Base-by-base conservation (phyloP, 345 rosid genomes). In the Pelargonium nanum region DNA sequence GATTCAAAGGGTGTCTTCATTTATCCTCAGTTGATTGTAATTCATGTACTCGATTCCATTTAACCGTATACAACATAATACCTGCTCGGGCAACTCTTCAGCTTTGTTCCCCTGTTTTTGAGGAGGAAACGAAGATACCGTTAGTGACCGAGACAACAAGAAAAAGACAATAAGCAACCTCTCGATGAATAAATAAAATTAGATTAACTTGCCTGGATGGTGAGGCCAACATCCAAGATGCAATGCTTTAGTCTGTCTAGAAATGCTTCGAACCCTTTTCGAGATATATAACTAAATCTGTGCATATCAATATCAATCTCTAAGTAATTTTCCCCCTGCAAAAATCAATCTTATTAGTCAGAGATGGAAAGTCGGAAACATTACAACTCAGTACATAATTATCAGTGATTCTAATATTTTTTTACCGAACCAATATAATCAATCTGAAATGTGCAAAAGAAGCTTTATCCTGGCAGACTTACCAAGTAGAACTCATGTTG, bases 281-380 rank as follows among this genome's bases (percentile, higher is more conserved):
- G 75, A 34, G 98, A 83, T 51, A 93, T 83, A 74, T 84, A 93
- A 78, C 96, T 76, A 70, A 89, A 93, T 75, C 97, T 85, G 67
- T 93, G 99, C 89, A 93, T 87, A 77, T 93, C 99, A 26, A 93
- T 76, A 74, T 93, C 97, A 0, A 93, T 81, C 81, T 89, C 97
- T 0, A 93, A 76, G 84, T 87, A 89, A 65, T 87, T 84, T 50
- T 81, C 97, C 26, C 94, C 99, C 99, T 93, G 80, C 63, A 51
- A 66, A 68, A 64, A 30, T 44, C 19, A 17, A 30, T 22, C 3
- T 57, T 6, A 8, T 23, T 25, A 34, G 63, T 57, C 23, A 24
- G 20, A 24, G 32, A 16, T 24, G 32, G n/a, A n/a, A n/a, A n/a
- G n/a, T n/a, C n/a, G n/a, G n/a, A n/a, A 12, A 21, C 53, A 4